Percentiles rank a stretch among this genome's conserved stretches.
Evolutionary conservation across 2,329 filamentous ascomycete genomes (phyloP).

Genomic region (Coniochaeta prunicola): DNA sequence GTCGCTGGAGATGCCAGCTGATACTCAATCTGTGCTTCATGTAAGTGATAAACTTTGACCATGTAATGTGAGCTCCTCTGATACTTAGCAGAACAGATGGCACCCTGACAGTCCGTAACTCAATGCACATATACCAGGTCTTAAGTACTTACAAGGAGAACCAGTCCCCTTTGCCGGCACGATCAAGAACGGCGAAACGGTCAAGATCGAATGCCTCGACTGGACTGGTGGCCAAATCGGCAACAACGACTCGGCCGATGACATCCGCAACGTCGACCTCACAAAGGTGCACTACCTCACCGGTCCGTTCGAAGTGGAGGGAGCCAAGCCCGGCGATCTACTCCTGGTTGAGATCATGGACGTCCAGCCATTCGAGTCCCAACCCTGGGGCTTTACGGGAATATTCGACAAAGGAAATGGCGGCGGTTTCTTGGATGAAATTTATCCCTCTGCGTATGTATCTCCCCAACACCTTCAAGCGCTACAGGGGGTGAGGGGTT

Average conservation of each 20-base stretch:
- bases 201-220: conserved; percentile 90
- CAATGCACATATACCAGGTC: background rate
- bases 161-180: conserved; percentile 67
- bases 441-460: conserved; percentile 72
- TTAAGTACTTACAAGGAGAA: background rate
- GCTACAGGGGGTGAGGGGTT: too few relatives aligned
- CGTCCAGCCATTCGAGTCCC: conserved; percentile 78
- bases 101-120: conserved; percentile 69
- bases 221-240: conserved; percentile 79
- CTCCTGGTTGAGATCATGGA: conserved; percentile 87
- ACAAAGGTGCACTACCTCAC: conserved; percentile 82
- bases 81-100: conserved; percentile 66
- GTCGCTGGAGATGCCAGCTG: conserved; percentile 63
- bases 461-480: too few relatives aligned
- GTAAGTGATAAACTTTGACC: conserved; percentile 35
- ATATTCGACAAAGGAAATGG: conserved; percentile 75
- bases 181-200: conserved; percentile 77
- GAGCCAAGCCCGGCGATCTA: conserved; percentile 77
- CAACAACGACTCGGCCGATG: conserved; percentile 86
- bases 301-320: conserved; percentile 81
- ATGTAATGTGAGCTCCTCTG: background rate
- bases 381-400: conserved; percentile 87
- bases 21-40: conserved; percentile 63
- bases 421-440: conserved; percentile 80
- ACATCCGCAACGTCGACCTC: conserved; percentile 76